Evolutionary conservation across 2,329 filamentous ascomycete species (phyloP).

Genomic region (Diaporthe eres): DNA sequence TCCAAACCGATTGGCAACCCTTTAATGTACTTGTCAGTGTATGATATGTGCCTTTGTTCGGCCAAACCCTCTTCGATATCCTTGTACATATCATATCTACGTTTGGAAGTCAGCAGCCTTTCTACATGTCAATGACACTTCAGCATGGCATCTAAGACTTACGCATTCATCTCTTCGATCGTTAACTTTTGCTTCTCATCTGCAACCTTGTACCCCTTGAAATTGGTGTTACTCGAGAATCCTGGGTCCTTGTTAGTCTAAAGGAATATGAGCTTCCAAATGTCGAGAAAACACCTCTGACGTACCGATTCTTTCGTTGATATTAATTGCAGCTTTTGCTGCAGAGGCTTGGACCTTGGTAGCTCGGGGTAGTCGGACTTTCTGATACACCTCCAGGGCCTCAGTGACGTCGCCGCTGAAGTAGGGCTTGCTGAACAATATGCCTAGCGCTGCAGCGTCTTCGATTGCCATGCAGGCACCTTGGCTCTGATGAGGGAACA

Average conservation of each 20-base stretch:
- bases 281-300: neutral
- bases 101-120: neutral
- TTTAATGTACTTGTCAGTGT: constrained; percentile 54
- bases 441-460: constrained; percentile 74
- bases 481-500: constrained; percentile 79
- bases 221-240: constrained; percentile 73
- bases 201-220: constrained; percentile 71
- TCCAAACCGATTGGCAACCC: constrained; percentile 63
- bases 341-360: constrained; percentile 70
- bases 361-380: constrained; percentile 67
- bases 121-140: neutral
- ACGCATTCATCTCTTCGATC: constrained; percentile 79
- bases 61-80: constrained; percentile 67
- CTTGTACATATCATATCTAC: constrained; percentile 71
- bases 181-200: constrained; percentile 74
- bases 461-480: constrained; percentile 79
- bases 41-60: constrained; percentile 50
- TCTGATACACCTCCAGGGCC: constrained; percentile 64
- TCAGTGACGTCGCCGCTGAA: constrained; percentile 64
- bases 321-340: constrained; percentile 71
- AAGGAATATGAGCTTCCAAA: neutral
- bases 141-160: constrained; percentile 48
- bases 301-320: constrained; percentile 72
- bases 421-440: constrained; percentile 67
- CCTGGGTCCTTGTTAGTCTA: constrained; percentile 52